phyloP scores from a whole-genome alignment of 192 early-diverging fungal genomes.

The Piromyces sp. region DNA sequence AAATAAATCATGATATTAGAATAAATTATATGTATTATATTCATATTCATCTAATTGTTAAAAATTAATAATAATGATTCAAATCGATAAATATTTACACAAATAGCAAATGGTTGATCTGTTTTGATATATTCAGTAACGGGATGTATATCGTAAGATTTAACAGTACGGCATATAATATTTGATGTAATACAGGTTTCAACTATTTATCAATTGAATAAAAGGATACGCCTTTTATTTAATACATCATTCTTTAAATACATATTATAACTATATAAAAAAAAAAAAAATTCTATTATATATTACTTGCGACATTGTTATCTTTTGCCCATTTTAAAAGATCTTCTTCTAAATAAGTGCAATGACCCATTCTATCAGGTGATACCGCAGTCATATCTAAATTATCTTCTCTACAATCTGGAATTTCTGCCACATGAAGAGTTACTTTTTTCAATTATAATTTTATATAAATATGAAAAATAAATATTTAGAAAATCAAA shows the following conservation, averaged over 20 bases:
- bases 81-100: conserved; percentile 8
- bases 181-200: conserved; percentile 52
- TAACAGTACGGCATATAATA: conserved; percentile 29
- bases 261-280: too few relatives aligned
- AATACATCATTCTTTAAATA: too few relatives aligned
- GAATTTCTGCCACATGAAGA: conserved; percentile 32
- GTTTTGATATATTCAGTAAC: conserved; percentile 17
- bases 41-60: too few relatives aligned
- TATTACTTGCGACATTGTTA: conserved; percentile 1
- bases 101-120: conserved; percentile 27
- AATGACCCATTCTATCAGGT: conserved; percentile 38
- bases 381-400: conserved; percentile 9
- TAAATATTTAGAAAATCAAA: too few relatives aligned
- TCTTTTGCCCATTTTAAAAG: conserved; percentile 1
- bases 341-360: conserved; percentile 20
- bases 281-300: conserved; percentile 10
- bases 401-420: conserved; percentile 19
- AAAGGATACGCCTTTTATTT: too few relatives aligned
- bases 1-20: too few relatives aligned
- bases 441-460: conserved; percentile 12
- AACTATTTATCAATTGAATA: conserved; percentile 5
- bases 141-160: conserved; percentile 29
- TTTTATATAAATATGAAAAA: background rate
- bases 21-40: background rate
- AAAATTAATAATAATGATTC: too few relatives aligned